Evolutionary conservation across 1,284 basidiomycete genomes (phyloP).

Genomic region (Trichosporon asahii): DNA sequence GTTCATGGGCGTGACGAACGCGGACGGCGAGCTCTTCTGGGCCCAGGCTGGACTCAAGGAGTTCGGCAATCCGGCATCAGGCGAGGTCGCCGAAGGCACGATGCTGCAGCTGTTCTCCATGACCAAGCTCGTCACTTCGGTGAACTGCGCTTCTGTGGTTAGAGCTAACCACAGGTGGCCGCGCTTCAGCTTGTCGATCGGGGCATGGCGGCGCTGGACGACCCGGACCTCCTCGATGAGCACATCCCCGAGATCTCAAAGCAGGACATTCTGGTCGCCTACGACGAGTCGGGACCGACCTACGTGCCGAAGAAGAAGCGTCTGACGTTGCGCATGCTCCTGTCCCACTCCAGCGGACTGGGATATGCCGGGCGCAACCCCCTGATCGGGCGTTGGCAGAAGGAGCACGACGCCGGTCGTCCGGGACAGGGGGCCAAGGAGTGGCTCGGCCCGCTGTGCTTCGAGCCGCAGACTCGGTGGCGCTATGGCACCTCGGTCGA

Average conservation of each 20-base stretch:
- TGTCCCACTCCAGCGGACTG: conserved; percentile 34
- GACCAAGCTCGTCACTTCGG: conserved; percentile 41
- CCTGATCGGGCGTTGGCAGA: conserved; percentile 13
- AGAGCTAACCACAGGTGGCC: conserved; percentile 28
- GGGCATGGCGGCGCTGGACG: conserved; percentile 35
- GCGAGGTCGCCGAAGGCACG: conserved; percentile 17
- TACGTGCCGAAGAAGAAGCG: conserved; percentile 29
- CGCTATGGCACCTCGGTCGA: conserved; percentile 19
- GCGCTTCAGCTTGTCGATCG: conserved; percentile 38
- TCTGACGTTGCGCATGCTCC: conserved; percentile 40
- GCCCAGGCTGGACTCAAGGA: conserved; percentile 17
- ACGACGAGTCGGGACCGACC: conserved; percentile 31
- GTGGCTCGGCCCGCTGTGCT: conserved; percentile 25
- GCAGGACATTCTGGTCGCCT: conserved; percentile 34
- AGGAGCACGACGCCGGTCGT: neutral
- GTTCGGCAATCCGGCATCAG: conserved; percentile 14
- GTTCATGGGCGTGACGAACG: conserved; percentile 22
- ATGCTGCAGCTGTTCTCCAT: conserved; percentile 37
- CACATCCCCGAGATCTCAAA: conserved; percentile 37
- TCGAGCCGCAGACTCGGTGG: conserved; percentile 26
- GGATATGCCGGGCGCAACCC: conserved; percentile 9
- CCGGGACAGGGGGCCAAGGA: neutral
- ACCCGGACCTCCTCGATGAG: conserved; percentile 28
- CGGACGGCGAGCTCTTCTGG: conserved; percentile 21
- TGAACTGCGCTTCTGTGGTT: conserved; percentile 7